These are phyloP conservation scores for Fusarium poae DNA, from an alignment of 2,329 filamentous ascomycete genomes.

Conservation along the genomic window DNA sequence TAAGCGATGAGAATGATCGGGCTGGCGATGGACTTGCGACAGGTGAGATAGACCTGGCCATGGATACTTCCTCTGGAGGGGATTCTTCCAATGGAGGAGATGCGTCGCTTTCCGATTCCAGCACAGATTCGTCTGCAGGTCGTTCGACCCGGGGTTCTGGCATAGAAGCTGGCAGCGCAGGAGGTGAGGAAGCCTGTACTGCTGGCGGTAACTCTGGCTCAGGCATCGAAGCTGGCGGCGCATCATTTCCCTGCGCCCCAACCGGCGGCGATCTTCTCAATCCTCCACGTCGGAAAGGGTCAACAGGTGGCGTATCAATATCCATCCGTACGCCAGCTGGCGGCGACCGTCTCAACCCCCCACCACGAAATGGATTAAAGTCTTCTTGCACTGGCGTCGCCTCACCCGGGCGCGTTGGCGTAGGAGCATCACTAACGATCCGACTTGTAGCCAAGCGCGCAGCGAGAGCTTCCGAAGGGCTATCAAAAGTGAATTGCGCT, in stretches of 20 bases:
- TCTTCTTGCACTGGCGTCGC: conserved; percentile 33
- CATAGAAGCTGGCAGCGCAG: conserved; percentile 30
- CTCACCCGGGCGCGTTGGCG: conserved; percentile 33
- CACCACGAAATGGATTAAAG: conserved; percentile 51
- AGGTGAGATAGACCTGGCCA: conserved; percentile 5
- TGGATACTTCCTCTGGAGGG: conserved; percentile 4
- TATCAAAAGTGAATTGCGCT: conserved; percentile 39
- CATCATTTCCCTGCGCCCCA: conserved; percentile 36
- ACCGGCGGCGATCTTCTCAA: conserved; percentile 51
- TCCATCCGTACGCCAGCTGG: conserved; percentile 50
- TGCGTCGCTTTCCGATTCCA: conserved; percentile 2
- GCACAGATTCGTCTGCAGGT: not conserved
- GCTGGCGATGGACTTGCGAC: conserved; percentile 17
- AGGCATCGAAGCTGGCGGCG: conserved; percentile 35
- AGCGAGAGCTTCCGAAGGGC: conserved; percentile 48
- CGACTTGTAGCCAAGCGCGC: conserved; percentile 50
- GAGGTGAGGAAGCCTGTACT: conserved; percentile 12
- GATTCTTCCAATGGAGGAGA: conserved; percentile 3
- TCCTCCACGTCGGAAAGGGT: conserved; percentile 51
- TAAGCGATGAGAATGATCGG: conserved; percentile 16
- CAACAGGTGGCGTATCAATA: conserved; percentile 28
- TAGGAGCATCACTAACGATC: conserved; percentile 43
- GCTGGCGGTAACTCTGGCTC: conserved; percentile 24
- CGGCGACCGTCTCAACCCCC: conserved; percentile 48
- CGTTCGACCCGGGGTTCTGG: conserved; percentile 8